Conservation (phyloP, 192 early-diverging fungal species). For the Thoreauomyces humboldtii region DNA sequence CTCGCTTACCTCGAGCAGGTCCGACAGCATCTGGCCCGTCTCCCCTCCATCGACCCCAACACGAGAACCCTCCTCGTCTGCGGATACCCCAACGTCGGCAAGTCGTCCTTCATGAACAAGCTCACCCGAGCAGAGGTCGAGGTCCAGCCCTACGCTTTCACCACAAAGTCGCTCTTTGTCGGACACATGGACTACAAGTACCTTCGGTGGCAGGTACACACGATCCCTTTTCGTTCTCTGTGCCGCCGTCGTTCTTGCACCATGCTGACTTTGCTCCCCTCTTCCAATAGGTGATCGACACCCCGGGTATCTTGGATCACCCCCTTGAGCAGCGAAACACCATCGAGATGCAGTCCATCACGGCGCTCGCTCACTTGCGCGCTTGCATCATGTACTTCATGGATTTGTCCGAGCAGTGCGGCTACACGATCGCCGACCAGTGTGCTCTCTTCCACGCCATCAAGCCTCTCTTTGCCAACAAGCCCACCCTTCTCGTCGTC, state of each 20-base stretch:
- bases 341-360: slow-evolving; percentile 99
- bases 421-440: slow-evolving; percentile 93
- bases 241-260: not conserved
- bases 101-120: slow-evolving; percentile 98
- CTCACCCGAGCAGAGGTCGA: slow-evolving; percentile 98
- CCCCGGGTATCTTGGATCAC: slow-evolving; percentile 99
- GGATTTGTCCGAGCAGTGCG: slow-evolving; percentile 97
- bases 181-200: slow-evolving; percentile 99
- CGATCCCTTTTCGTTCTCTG: not conserved
- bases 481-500: slow-evolving; percentile 90
- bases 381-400: slow-evolving; percentile 96
- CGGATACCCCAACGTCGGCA: slow-evolving; percentile 99
- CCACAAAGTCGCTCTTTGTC: slow-evolving; percentile 99
- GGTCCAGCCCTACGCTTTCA: slow-evolving; percentile 99
- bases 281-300: slow-evolving; percentile 97
- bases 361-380: slow-evolving; percentile 96
- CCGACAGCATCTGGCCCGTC: slow-evolving; percentile 96
- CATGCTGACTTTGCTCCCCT: too few relatives aligned
- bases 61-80: slow-evolving; percentile 98
- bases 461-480: slow-evolving; percentile 98
- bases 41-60: slow-evolving; percentile 99
- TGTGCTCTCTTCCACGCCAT: slow-evolving; percentile 87
- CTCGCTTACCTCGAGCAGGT: slow-evolving; percentile 98
- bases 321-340: slow-evolving; percentile 99
- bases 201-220: slow-evolving; percentile 85